Base-by-base conservation (phyloP, 2,329 filamentous ascomycete species). In the Ascochyta rabiei region DNA sequence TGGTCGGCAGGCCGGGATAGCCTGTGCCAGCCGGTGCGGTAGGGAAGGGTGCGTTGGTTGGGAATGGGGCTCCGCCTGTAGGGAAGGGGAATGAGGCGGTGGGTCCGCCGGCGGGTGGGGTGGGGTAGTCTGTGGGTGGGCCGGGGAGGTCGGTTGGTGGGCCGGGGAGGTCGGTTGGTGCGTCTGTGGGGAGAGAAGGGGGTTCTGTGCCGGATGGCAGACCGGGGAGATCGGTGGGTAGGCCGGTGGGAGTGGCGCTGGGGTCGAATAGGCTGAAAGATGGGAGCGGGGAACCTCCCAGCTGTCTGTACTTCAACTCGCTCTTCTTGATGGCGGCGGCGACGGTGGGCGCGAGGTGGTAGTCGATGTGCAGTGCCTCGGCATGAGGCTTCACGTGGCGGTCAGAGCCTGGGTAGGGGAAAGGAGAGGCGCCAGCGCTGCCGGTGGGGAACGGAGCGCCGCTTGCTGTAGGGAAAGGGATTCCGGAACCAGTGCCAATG, bases 341-440 rank as follows among this genome's bases (percentile, higher is more conserved):
- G 1, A 45, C 35, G 6, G 26, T 48, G 16, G 62, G 57, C 9
- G 60, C 62, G 23, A 64, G 60, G 26, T 56, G 48, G 41, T 62
- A 64, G 55, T 64, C 56, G 43, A 64, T 50, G 12, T 55, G 53
- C 9, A 64, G 40, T 10, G 42, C n/a, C 23, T 46, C 44, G 28
- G 28, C 23, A 2, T 48, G 21, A 35, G 31, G 49, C 44, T 48
- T 53, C 40, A 31, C 40, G 16, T 57, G 54, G 39, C 16, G 18
- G 16, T 45, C 23, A 15, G 48, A 49, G 16, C 43, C 34, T 7
- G 43, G 31, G 43, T 19, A 26, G 21, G 28, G 34, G 23, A 26
- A 34, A 10, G 52, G 31, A 16, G 18, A 26, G 21, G 26, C 37
- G 4, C 31, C 46, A 30, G 21, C 30, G 18, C 39, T 30, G 28